These are phyloP conservation scores for Pythium aquatile DNA, from an alignment of 352 stramenopile species.

Conservation along the genomic window DNA sequence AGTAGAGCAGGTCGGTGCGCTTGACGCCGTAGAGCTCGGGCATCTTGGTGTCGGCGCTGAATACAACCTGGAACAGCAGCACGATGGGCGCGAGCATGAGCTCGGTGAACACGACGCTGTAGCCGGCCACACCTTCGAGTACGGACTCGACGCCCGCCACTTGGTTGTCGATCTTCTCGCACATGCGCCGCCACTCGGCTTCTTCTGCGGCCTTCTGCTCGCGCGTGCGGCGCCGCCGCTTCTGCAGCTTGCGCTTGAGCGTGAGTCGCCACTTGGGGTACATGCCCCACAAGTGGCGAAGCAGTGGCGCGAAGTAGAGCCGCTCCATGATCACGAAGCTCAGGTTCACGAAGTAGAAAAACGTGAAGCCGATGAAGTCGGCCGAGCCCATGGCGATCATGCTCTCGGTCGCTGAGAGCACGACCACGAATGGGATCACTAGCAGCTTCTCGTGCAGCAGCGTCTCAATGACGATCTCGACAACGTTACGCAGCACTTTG, in stretches of 20 bases:
- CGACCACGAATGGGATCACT: slow-evolving; percentile 87
- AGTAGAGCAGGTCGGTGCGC: slow-evolving; percentile 94
- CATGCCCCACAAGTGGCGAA: slow-evolving; percentile 75
- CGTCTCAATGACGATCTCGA: slow-evolving; percentile 83
- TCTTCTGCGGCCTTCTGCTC: slow-evolving; percentile 94
- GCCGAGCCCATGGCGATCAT: slow-evolving; percentile 94
- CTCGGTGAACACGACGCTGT: slow-evolving; percentile 89
- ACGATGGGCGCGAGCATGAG: slow-evolving; percentile 87
- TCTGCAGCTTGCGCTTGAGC: slow-evolving; percentile 70
- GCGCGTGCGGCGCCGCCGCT: slow-evolving; percentile 72
- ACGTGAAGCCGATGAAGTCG: slow-evolving; percentile 95
- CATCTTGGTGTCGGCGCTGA: slow-evolving; percentile 90
- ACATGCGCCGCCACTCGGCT: slow-evolving; percentile 90
- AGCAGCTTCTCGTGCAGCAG: slow-evolving; percentile 92
- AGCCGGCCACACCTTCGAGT: slow-evolving; percentile 88
- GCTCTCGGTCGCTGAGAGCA: slow-evolving; percentile 89
- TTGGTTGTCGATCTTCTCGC: slow-evolving; percentile 94
- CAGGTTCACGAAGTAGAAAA: slow-evolving; percentile 94
- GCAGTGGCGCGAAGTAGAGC: slow-evolving; percentile 91
- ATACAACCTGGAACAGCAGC: slow-evolving; percentile 89
- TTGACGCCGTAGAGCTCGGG: slow-evolving; percentile 91
- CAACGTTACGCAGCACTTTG: slow-evolving; percentile 81
- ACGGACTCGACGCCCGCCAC: slow-evolving; percentile 93
- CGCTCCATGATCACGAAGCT: slow-evolving; percentile 91
- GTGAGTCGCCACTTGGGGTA: slow-evolving; percentile 93